Percentiles rank a stretch among this genome's conserved stretches.
These are phyloP conservation scores for Miscanthus lutarioriparius DNA, from an alignment of 176 grass and related monocot genomes.

Conservation along the genomic window DNA sequence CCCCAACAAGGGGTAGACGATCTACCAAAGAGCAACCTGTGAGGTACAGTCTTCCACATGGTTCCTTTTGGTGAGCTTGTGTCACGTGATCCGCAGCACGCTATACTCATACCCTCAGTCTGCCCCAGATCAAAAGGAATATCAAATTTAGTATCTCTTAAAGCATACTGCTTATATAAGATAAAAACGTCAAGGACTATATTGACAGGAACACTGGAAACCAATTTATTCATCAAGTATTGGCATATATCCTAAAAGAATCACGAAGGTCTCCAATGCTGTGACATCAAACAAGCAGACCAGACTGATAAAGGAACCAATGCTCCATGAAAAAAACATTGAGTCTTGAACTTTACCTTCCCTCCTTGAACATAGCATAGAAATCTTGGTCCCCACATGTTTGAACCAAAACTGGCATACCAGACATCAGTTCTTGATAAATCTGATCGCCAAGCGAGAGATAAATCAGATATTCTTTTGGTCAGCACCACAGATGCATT, in stretches of 20 bases:
- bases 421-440: constrained; percentile 80
- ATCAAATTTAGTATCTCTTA: constrained; percentile 5
- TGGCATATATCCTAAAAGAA: constrained; percentile 14
- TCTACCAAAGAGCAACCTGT: constrained; percentile 85
- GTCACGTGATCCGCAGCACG: constrained; percentile 71
- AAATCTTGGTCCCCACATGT: constrained; percentile 89
- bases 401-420: constrained; percentile 96
- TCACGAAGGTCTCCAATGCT: background rate
- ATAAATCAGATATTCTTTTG: constrained; percentile 38
- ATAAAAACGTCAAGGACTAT: constrained; percentile 5
- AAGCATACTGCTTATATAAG: constrained; percentile 24
- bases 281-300: constrained; percentile 6
- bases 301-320: background rate
- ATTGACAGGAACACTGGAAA: constrained; percentile 2
- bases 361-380: constrained; percentile 86
- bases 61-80: constrained; percentile 58
- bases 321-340: background rate
- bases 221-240: constrained; percentile 9
- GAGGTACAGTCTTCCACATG: constrained; percentile 81
- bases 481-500: constrained; percentile 33
- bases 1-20: constrained; percentile 65
- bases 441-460: constrained; percentile 65
- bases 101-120: constrained; percentile 75
- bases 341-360: constrained; percentile 64
- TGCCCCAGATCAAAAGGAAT: constrained; percentile 40